Evolutionary conservation across 495 filamentous ascomycete species (phyloP), one percentile per base, ranked within the genome.

Genomic region (Trypethelium eluteriae): DNA sequence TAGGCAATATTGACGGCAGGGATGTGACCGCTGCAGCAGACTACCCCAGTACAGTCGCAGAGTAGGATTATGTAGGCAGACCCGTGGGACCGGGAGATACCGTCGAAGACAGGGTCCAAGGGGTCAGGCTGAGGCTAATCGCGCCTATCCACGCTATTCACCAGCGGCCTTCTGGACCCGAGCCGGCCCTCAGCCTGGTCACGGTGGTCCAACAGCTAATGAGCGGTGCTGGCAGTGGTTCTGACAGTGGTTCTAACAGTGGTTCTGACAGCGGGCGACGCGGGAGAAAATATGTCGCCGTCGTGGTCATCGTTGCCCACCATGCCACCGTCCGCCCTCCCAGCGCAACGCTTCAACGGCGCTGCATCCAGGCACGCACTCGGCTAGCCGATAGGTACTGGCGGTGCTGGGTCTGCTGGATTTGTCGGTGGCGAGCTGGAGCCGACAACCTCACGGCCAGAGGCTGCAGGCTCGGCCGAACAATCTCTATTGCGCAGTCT

Each of bases 301-400:
- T 25, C 25, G 25, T 25, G 25, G 25, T 25, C 25, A 25, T 25
- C 25, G 25, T 25, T 25, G 25, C 25, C 25, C 25, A 25, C 25
- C 25, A 25, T 25, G 25, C 25, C 25, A 25, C 25, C 25, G 25
- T 53, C 49, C 49, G 25, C 12, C 7, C 5, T 14, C 25, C 49
- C 49, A 53, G 49, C 49, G 49, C 49, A 53, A 25, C 49, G 49
- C 53, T 35, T 59, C 53, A 59, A 59, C 53, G 53, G 53, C 53
- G n/a, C 53, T 59, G 53, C 53, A 59, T 59, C 32, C 53, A 59
- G 53, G 53, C 32, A 59, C 53, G 6, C 25, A 36, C 32, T 35
- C 53, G 53, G 53, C 18, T 59, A 59, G 53, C 25, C 32, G 53
- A 18, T 34, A 6, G 5, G 49, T 12, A 18, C 49, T 12, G n/a